phyloP scores from a whole-genome alignment of 139 green algal genomes.

The Protoeuglena noctilucae region DNA sequence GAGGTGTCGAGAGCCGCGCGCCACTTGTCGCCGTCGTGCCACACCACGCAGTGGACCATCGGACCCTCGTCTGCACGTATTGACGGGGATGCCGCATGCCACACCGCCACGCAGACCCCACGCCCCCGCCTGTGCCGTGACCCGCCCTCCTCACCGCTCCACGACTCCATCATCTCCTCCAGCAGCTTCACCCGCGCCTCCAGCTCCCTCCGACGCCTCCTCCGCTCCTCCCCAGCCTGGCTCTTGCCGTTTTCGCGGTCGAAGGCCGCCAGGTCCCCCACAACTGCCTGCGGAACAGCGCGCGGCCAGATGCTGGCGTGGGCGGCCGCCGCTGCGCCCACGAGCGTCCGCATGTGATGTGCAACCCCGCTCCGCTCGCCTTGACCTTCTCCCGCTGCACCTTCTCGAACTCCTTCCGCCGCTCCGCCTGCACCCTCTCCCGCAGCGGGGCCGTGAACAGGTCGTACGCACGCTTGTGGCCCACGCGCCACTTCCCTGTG shows the following conservation, averaged over 20 bases:
- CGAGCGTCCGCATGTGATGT: too few relatives aligned
- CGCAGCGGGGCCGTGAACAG: constrained; percentile 44
- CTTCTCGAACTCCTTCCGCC: constrained; percentile 42
- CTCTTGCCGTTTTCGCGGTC: neutral
- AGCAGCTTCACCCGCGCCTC: constrained; percentile 45
- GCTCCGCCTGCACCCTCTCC: constrained; percentile 28
- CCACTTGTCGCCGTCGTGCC: constrained; percentile 67
- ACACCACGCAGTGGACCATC: constrained; percentile 68
- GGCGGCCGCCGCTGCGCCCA: too few relatives aligned
- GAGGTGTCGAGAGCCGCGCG: constrained; percentile 62
- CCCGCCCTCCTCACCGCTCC: neutral
- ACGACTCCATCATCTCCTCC: constrained; percentile 23
- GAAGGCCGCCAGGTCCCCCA: neutral
- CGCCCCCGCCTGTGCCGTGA: too few relatives aligned
- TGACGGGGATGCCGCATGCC: too few relatives aligned
- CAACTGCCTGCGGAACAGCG: too few relatives aligned
- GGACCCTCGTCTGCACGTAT: constrained; percentile 29
- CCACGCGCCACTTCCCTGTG: constrained; percentile 65
- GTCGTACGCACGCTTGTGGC: constrained; percentile 45
- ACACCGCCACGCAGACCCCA: too few relatives aligned
- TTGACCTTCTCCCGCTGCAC: constrained; percentile 29
- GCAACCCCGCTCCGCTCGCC: too few relatives aligned
- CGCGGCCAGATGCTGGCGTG: too few relatives aligned
- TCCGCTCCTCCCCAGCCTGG: constrained; percentile 1
- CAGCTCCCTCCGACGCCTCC: constrained; percentile 41